phyloP scores from a whole-genome alignment of 768 basidiomycete species.

The Piloderma croceum region DNA sequence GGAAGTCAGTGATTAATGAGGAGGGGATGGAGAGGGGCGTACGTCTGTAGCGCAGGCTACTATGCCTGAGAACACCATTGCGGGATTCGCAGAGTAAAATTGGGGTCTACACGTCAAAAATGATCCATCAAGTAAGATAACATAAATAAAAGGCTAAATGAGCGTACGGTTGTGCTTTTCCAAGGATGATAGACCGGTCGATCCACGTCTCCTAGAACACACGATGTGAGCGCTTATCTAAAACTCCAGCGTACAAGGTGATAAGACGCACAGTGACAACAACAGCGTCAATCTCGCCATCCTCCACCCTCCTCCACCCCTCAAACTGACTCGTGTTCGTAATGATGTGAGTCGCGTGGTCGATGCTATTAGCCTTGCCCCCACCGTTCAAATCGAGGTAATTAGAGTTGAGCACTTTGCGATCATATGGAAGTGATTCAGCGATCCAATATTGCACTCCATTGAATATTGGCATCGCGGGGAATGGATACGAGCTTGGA shows the following conservation, averaged over 20 bases:
- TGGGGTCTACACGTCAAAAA: conserved; percentile 40
- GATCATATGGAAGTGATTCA: conserved; percentile 37
- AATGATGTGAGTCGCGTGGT: conserved; percentile 50
- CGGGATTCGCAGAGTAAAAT: conserved; percentile 72
- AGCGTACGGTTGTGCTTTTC: conserved; percentile 51
- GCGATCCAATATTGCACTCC: conserved; percentile 45
- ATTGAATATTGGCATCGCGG: conserved; percentile 38
- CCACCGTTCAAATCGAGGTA: conserved; percentile 53
- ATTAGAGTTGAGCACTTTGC: conserved; percentile 39
- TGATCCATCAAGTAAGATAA: conserved; percentile 4
- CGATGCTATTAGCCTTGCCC: conserved; percentile 21
- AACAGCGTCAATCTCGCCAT: conserved; percentile 18
- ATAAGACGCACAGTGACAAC: conserved; percentile 37
- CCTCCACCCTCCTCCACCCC: conserved; percentile 43
- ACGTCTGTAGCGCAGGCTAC: conserved; percentile 70
- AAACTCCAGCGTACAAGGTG: conserved; percentile 1
- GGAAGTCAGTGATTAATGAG: conserved; percentile 1
- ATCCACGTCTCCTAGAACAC: conserved; percentile 57
- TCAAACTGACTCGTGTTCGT: conserved; percentile 51
- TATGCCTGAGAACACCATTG: conserved; percentile 78
- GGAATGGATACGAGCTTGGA: too few species aligned
- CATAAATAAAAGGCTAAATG: background rate
- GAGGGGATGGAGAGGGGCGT: conserved; percentile 12
- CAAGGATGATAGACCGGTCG: conserved; percentile 55
- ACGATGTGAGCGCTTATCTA: conserved; percentile 2